Evolutionary conservation across 306 rosid genomes (phyloP), one percentile per base, ranked within the genome.

Genomic region (Bauhinia variegata): DNA sequence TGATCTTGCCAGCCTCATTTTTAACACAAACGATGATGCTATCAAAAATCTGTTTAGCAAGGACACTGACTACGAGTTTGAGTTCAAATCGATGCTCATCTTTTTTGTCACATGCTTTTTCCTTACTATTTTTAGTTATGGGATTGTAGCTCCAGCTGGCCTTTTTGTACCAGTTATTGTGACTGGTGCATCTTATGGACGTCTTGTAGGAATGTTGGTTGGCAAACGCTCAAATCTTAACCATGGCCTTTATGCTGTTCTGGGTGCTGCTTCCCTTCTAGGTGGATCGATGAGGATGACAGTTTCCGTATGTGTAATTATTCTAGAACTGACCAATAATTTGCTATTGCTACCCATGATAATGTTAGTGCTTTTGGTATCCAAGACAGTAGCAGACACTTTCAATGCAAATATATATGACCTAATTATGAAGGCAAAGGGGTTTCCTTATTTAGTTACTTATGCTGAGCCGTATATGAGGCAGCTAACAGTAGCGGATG

Each of bases 261-360:
- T 93, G 16, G 99, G 99, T 28, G 96, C 99, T 33, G 90, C 99
- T 75, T 82, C 97, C 33, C 74, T 93, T 64, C 92, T 93, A 2
- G 97, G 99, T 48, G 99, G 99, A 65, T 79, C 99, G 13, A 93
- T 90, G 97, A 85, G 99, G 81, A 85, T 88, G 73, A 88, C 97
- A 1, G 99, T 95, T 77, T 95, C 97, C 38, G 77, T 93, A 0
- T 88, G 96, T 61, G 97, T 95, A 47, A 90, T 95, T 60, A 78
- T 95, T 49, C 90, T 95, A 51, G 99, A 95, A 68, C 56, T 95
- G 64, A 95, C 99, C 47, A 95, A 95, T 66, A 95, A 90, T 78
- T 75, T 95, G 46, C 65, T 88, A 53, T 67, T 95, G 85, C 77
- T 95, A 15, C 99, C 99, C 68, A 43, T 90, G 49, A 79, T 90